A percentile compares a stretch with the other conserved stretches of the same genome.
Evolutionary conservation across 116 monocot genomes (phyloP).

Genomic region (Iris pallida): DNA sequence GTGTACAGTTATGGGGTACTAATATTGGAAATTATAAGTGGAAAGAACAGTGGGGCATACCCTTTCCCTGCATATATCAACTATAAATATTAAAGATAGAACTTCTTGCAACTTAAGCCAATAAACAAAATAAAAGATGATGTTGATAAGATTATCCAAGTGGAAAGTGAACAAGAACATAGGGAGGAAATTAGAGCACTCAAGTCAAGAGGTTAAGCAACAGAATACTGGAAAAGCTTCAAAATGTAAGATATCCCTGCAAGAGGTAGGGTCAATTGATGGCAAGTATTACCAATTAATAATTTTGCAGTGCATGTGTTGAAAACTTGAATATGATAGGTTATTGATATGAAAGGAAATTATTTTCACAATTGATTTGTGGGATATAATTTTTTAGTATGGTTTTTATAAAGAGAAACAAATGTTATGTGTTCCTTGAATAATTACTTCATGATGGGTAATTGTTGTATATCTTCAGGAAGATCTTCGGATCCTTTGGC

Average conservation of each 20-base stretch:
- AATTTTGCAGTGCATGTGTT: no score
- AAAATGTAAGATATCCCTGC: conserved; percentile 36
- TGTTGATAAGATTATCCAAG: conserved; percentile 15
- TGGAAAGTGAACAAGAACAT: conserved; percentile 14
- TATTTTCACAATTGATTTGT: no score
- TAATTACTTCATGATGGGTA: not conserved
- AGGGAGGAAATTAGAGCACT: conserved; percentile 31
- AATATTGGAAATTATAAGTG: conserved; percentile 13
- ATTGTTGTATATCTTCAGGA: conserved; percentile 32
- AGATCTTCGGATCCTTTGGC: conserved; percentile 28
- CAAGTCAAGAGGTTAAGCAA: conserved; percentile 29
- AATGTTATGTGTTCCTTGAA: no score
- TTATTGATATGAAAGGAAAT: no score
- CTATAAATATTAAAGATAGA: not conserved
- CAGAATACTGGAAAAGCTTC: conserved; percentile 45
- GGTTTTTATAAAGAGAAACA: no score
- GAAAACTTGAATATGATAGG: no score
- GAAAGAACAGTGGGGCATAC: conserved; percentile 2
- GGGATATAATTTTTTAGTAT: no score
- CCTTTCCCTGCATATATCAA: no score
- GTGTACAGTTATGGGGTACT: conserved; percentile 17
- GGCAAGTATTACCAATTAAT: conserved; percentile 23
- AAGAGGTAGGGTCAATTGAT: conserved; percentile 39
- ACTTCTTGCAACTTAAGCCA: conserved; percentile 36
- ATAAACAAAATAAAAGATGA: conserved; percentile 17